Percentiles rank a stretch among this genome's conserved stretches.
Evolutionary conservation across 176 grass and related monocot species (phyloP).

Genomic region (Lolium perenne): DNA sequence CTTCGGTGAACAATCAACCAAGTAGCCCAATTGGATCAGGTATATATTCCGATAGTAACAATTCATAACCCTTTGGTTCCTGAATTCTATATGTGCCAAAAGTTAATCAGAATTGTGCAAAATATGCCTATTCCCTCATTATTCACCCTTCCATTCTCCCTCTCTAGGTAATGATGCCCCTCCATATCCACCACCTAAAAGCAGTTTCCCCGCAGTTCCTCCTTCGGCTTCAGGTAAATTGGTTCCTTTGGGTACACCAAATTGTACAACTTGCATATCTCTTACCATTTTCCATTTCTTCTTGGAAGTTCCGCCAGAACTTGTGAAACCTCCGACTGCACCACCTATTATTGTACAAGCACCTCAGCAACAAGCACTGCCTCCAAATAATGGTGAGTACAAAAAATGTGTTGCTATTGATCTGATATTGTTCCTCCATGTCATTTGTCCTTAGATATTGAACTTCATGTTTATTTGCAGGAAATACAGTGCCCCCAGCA

Average conservation of each 20-base stretch:
- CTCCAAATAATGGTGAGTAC: slow-evolving; percentile 63
- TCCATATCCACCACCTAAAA: slow-evolving; percentile 57
- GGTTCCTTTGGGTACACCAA: background rate
- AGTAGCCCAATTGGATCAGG: slow-evolving; percentile 61
- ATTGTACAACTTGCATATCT: slow-evolving; percentile 3
- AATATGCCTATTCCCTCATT: slow-evolving; percentile 27
- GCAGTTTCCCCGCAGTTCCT: slow-evolving; percentile 51
- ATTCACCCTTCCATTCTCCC: slow-evolving; percentile 28
- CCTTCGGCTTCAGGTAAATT: slow-evolving; percentile 66
- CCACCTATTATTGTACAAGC: slow-evolving; percentile 48
- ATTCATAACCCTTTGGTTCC: slow-evolving; percentile 23
- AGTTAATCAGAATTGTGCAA: background rate
- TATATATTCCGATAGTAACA: slow-evolving; percentile 40
- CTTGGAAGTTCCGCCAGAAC: slow-evolving; percentile 43
- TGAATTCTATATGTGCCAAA: slow-evolving; percentile 23
- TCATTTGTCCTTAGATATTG: slow-evolving; percentile 3
- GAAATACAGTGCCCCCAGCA: slow-evolving; percentile 49
- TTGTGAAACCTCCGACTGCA: slow-evolving; percentile 44
- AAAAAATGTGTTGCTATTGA: background rate
- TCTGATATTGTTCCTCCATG: slow-evolving; percentile 23
- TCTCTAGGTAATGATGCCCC: slow-evolving; percentile 47
- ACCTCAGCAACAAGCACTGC: slow-evolving; percentile 45
- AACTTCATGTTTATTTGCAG: slow-evolving; percentile 51
- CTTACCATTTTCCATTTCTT: slow-evolving; percentile 33
- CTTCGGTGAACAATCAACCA: slow-evolving; percentile 51